phyloP scores from a whole-genome alignment of 805 yeast species.

The Yamadazyma akitaensis region DNA sequence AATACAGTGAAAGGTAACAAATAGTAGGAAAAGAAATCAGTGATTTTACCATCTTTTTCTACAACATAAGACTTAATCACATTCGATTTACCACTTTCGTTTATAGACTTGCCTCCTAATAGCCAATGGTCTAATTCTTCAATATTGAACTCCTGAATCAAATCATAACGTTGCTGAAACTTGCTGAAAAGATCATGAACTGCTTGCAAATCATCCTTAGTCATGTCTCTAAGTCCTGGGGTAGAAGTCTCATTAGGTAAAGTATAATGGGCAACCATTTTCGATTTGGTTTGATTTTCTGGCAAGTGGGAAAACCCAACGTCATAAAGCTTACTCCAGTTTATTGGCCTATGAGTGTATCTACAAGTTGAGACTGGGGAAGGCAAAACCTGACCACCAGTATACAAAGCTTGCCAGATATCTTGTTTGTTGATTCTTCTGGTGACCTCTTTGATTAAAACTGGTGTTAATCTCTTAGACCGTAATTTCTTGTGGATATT shows the following conservation, averaged over 20 bases:
- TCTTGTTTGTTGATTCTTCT: slow-evolving; percentile 80
- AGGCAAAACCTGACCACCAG: slow-evolving; percentile 89
- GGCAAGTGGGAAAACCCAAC: slow-evolving; percentile 89
- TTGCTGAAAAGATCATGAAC: slow-evolving; percentile 56
- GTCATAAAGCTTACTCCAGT: slow-evolving; percentile 86
- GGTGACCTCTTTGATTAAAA: slow-evolving; percentile 89
- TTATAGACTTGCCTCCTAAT: slow-evolving; percentile 41
- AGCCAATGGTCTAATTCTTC: slow-evolving; percentile 83
- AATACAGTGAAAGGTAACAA: slow-evolving; percentile 84
- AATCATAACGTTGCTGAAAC: slow-evolving; percentile 68
- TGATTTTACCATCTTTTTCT: slow-evolving; percentile 60
- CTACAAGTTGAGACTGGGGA: slow-evolving; percentile 88
- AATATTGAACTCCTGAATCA: slow-evolving; percentile 64
- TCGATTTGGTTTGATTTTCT: slow-evolving; percentile 57
- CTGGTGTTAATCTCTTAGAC: slow-evolving; percentile 91
- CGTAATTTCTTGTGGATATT: slow-evolving; percentile 93
- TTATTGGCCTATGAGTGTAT: slow-evolving; percentile 89
- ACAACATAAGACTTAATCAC: slow-evolving; percentile 81
- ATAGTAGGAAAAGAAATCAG: slow-evolving; percentile 90
- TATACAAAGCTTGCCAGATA: slow-evolving; percentile 94
- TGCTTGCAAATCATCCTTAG: slow-evolving; percentile 57
- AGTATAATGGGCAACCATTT: slow-evolving; percentile 61
- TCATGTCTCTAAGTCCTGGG: slow-evolving; percentile 57
- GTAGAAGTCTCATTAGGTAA: slow-evolving; percentile 51
- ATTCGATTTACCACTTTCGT: slow-evolving; percentile 20